Evolutionary conservation across 352 stramenopile genomes (phyloP).

Genomic region (Pythium guiyangense): DNA sequence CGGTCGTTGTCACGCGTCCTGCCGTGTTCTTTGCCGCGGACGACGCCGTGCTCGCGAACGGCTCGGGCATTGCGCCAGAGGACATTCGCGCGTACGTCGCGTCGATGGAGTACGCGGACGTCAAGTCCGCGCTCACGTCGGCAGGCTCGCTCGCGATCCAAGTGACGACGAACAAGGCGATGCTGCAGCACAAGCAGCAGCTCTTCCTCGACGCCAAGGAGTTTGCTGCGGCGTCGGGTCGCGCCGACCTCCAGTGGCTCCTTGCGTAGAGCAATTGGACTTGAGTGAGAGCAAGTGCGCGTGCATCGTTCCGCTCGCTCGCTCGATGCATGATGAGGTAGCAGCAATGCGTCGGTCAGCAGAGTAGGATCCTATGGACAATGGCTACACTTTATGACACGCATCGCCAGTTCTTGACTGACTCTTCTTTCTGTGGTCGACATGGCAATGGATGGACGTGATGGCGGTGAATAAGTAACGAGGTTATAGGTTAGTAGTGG

Average conservation of each 20-base stretch:
- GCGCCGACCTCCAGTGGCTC: constrained; percentile 46
- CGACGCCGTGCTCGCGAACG: constrained; percentile 38
- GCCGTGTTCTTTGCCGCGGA: constrained; percentile 62
- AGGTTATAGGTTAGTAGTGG: background rate
- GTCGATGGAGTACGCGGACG: constrained; percentile 79
- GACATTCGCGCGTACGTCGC: constrained; percentile 61
- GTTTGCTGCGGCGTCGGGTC: constrained; percentile 34
- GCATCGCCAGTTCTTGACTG: background rate
- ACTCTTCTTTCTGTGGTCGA: no score
- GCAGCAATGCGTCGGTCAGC: background rate
- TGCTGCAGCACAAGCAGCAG: constrained; percentile 51
- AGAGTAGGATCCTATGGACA: no score
- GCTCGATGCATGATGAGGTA: no score
- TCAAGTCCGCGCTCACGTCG: constrained; percentile 42
- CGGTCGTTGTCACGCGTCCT: constrained; percentile 61
- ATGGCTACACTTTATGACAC: background rate
- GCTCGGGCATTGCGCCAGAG: constrained; percentile 30
- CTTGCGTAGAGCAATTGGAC: constrained; percentile 6
- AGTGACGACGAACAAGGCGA: constrained; percentile 32
- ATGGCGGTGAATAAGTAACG: background rate
- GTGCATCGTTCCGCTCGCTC: no score
- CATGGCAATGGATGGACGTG: no score
- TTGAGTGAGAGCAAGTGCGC: background rate
- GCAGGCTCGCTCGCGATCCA: constrained; percentile 40
- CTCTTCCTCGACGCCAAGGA: constrained; percentile 77